Base-by-base conservation (phyloP, 1,284 basidiomycete genomes). In the Fomitiporia mediterranea region DNA sequence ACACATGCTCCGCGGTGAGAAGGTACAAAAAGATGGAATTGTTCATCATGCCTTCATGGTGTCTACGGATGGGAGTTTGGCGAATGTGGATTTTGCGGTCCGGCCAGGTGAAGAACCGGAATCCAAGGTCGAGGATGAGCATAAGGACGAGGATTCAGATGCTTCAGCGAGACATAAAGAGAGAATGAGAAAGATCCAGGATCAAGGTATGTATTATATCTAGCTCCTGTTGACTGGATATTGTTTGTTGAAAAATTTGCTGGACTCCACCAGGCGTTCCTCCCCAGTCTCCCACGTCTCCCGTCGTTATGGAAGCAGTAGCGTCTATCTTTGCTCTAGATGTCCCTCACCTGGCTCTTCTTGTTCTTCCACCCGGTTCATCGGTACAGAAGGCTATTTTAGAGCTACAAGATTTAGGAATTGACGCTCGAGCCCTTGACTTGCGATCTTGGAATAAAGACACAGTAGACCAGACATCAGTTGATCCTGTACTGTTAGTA, bases 261-360 rank as follows among this genome's bases (percentile, higher is more conserved):
- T 44, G 19, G 17, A 34, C 21, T 42, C 13, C 38, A n/a, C 17
- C 28, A 57, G 50, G 21, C 15, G 8, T 53, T n/a, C 50, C 50
- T n/a, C 50, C 72, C 3, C 70, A 75, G 37, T 78, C 82, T 32
- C 77, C 79, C 13, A 78, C 83, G 62, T 77, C 81, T 62, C 72
- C 77, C 2, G 72, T 74, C 59, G 68, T 75, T 23, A 64, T 90
- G 61, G 88, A 91, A 67, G 81, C 83, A 1, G 75, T 90, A 47
- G 86, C 84, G 6, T 77, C 80, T 15, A 73, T 76, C 2, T 86
- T 91, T 66, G 88, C 86, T 9, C 65, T 88, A 30, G 85, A 89
- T 59, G 88, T 91, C 15, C 82, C 84, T 17, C 75, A 76, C 30
- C 64, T 81, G 17, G 88, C 81, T 17, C 72, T 91, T 23, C 71